phyloP scores from a whole-genome alignment of 2,329 filamentous ascomycete species.

The Colletotrichum sp. region DNA sequence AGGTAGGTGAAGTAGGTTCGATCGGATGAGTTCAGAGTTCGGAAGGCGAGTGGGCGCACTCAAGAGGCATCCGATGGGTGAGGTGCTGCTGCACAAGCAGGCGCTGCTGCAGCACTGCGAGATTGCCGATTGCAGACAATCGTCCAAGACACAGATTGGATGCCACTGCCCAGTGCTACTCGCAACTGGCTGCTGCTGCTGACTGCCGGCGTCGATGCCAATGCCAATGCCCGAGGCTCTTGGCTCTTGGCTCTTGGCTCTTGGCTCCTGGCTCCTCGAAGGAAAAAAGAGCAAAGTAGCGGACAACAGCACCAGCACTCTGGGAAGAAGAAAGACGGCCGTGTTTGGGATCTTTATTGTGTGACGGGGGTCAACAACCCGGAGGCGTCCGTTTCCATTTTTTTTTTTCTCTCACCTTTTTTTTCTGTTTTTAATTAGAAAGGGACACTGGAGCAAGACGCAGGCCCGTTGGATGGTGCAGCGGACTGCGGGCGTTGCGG shows the following conservation, averaged over 20 bases:
- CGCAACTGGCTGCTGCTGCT: slow-evolving; percentile 4
- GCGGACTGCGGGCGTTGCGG: slow-evolving; percentile 11
- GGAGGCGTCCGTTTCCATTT: not conserved
- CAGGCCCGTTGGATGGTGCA: not conserved
- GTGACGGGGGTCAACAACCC: not conserved
- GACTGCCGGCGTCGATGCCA: not conserved
- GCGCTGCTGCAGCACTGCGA: not conserved
- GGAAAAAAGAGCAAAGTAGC: not conserved
- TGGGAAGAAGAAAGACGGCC: not conserved
- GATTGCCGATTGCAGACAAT: not conserved
- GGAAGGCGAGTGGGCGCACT: not conserved
- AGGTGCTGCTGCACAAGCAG: not conserved
- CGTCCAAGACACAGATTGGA: not conserved
- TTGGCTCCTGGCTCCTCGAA: slow-evolving; percentile 5
- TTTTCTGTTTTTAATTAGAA: not conserved
- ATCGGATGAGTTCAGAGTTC: slow-evolving; percentile 2
- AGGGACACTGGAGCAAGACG: not conserved
- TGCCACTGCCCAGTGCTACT: not conserved
- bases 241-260: slow-evolving; percentile 4
- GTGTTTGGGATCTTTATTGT: not conserved
- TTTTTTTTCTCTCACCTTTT: slow-evolving; percentile 8
- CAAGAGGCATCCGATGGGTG: not conserved
- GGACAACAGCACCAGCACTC: not conserved
- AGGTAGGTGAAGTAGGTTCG: not conserved
- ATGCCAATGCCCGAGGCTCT: not conserved